phyloP scores from a whole-genome alignment of 495 filamentous ascomycete species.

The Penicillium alfredii region DNA sequence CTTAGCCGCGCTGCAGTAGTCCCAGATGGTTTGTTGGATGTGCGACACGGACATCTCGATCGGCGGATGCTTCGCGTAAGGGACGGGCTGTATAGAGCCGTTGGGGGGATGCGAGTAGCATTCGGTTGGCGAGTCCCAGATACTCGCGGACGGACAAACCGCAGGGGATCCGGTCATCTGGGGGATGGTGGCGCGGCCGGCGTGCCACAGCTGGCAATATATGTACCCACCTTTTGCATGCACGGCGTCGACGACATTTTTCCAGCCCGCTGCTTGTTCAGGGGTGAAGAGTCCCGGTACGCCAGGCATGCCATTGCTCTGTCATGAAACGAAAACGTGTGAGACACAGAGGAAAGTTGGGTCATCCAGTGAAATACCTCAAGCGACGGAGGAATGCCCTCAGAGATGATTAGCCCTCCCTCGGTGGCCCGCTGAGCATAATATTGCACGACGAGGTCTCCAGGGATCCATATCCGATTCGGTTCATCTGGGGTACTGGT shows the following conservation, averaged over 20 bases:
- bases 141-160: constrained; percentile 33
- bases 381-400: constrained; percentile 48
- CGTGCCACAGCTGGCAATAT: constrained; percentile 49
- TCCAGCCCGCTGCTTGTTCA: constrained; percentile 46
- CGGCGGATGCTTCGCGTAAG: constrained; percentile 41
- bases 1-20: constrained; percentile 52
- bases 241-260: constrained; percentile 46
- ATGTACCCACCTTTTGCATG: constrained; percentile 48
- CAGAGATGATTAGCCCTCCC: constrained; percentile 51
- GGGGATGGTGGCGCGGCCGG: constrained; percentile 45
- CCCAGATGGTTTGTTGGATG: constrained; percentile 35
- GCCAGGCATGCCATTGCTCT: constrained; percentile 42
- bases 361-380: too few relatives aligned
- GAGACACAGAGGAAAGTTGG: too few relatives aligned
- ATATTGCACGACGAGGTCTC: constrained; percentile 46
- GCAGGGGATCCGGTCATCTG: constrained; percentile 37
- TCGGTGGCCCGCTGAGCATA: constrained; percentile 48
- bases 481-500: constrained; percentile 36
- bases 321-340: constrained; percentile 1
- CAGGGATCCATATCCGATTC: constrained; percentile 43
- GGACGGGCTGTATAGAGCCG: constrained; percentile 30
- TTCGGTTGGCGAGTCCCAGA: constrained; percentile 37
- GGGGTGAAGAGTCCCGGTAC: constrained; percentile 46
- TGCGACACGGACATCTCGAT: constrained; percentile 40
- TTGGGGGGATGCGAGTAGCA: constrained; percentile 32